phyloP scores from a whole-genome alignment of 148 eudicot genomes.

The Silene uniflora region DNA sequence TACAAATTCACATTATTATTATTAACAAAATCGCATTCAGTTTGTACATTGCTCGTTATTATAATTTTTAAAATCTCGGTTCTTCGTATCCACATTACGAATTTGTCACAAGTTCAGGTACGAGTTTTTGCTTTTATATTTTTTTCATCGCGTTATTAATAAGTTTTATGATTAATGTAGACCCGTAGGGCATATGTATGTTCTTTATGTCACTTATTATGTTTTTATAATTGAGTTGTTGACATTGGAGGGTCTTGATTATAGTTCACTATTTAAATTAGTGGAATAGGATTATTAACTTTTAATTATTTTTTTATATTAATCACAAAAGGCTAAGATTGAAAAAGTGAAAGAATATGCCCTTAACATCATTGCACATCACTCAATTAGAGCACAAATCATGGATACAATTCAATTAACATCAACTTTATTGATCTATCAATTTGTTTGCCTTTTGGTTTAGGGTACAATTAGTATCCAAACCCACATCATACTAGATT shows the following conservation, averaged over 20 bases:
- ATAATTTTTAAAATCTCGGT: background rate
- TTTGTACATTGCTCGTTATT: background rate
- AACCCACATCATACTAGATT: background rate
- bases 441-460: background rate
- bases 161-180: too few relatives aligned
- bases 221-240: background rate
- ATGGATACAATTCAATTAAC: slow-evolving; percentile 16
- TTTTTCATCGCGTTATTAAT: background rate
- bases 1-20: too few relatives aligned
- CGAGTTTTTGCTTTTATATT: background rate
- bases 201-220: too few relatives aligned
- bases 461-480: background rate
- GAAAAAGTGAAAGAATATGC: slow-evolving; percentile 12
- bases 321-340: background rate
- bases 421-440: background rate
- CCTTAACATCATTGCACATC: background rate
- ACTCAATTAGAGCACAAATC: background rate
- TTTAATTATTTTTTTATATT: too few relatives aligned
- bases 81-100: background rate
- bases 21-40: background rate
- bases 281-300: too few relatives aligned
- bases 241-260: background rate
- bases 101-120: background rate
- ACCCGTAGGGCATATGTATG: too few relatives aligned
- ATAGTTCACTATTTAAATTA: too few relatives aligned